phyloP scores from a whole-genome alignment of 768 basidiomycete species.

The Pisolithus marmoratus region DNA sequence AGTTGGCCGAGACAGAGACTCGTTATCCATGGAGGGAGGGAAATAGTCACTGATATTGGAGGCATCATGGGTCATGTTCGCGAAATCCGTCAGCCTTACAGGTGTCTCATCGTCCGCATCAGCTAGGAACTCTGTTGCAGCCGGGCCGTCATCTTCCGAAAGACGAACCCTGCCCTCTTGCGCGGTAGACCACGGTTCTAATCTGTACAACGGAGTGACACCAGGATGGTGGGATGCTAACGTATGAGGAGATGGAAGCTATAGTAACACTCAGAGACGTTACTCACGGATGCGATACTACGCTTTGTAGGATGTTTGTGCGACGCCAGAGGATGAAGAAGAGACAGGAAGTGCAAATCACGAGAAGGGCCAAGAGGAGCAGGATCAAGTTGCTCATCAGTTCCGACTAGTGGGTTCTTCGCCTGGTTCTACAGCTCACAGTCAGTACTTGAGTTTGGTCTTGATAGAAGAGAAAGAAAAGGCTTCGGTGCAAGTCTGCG shows the following conservation, averaged over 20 bases:
- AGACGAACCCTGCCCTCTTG: slow-evolving; percentile 69
- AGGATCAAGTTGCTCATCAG: slow-evolving; percentile 48
- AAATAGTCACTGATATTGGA: no score
- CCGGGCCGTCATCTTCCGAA: slow-evolving; percentile 65
- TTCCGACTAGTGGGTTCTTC: slow-evolving; percentile 54
- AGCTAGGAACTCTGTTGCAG: slow-evolving; percentile 60
- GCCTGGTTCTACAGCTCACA: slow-evolving; percentile 43
- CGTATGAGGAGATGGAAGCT: no score
- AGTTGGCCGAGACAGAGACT: no score
- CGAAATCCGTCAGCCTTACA: slow-evolving; percentile 30
- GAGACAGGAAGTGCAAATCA: slow-evolving; percentile 49
- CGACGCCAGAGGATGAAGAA: slow-evolving; percentile 62
- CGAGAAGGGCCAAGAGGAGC: slow-evolving; percentile 49
- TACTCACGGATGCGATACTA: slow-evolving; percentile 60
- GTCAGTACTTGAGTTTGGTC: neutral
- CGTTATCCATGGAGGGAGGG: no score
- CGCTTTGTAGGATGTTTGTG: slow-evolving; percentile 47
- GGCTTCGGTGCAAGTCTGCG: no score
- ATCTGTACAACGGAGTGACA: slow-evolving; percentile 29
- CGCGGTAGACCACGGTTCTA: slow-evolving; percentile 47
- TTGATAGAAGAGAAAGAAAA: no score
- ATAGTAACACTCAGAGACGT: neutral
- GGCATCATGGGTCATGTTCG: neutral
- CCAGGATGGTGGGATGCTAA: neutral
- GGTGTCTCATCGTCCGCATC: slow-evolving; percentile 51